Evolutionary conservation across 169 alveolate species (phyloP).

Genomic region (Plasmodium gallinaceum): DNA sequence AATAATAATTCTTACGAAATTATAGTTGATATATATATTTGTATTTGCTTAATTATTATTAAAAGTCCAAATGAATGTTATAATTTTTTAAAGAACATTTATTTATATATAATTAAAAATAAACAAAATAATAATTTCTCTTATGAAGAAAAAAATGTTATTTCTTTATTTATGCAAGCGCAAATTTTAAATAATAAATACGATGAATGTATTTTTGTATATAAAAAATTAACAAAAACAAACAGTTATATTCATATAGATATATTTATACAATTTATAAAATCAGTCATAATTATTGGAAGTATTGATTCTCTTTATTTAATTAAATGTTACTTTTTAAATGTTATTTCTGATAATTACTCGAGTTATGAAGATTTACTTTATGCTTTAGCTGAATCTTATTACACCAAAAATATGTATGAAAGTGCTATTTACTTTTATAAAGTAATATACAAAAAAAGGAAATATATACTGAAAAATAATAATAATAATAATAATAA

Average conservation of each 20-base stretch:
- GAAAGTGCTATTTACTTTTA: slow-evolving; percentile 40
- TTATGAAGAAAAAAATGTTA: slow-evolving; percentile 32
- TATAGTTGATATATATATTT: slow-evolving; percentile 39
- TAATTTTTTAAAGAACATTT: slow-evolving; percentile 49
- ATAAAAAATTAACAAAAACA: slow-evolving; percentile 4
- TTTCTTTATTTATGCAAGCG: slow-evolving; percentile 64
- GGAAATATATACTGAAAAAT: background rate
- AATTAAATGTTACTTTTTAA: slow-evolving; percentile 12
- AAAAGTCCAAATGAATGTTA: slow-evolving; percentile 40
- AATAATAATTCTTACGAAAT: background rate
- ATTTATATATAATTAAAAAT: background rate
- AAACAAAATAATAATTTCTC: background rate
- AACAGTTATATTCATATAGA: slow-evolving; percentile 25
- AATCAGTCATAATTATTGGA: slow-evolving; percentile 25
- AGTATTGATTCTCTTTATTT: slow-evolving; percentile 10
- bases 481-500: background rate
- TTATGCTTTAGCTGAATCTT: slow-evolving; percentile 44
- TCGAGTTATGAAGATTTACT: slow-evolving; percentile 36
- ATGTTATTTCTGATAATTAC: background rate
- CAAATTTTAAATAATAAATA: slow-evolving; percentile 69
- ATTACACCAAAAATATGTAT: slow-evolving; percentile 26
- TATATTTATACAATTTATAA: slow-evolving; percentile 46
- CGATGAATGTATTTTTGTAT: slow-evolving; percentile 62
- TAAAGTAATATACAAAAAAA: background rate
- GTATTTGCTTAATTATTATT: slow-evolving; percentile 15